A percentile compares a stretch with the other conserved stretches of the same genome.
These are phyloP conservation scores for Globisporangium nagaii DNA, from an alignment of 352 stramenopile species.

Conservation along the genomic window DNA sequence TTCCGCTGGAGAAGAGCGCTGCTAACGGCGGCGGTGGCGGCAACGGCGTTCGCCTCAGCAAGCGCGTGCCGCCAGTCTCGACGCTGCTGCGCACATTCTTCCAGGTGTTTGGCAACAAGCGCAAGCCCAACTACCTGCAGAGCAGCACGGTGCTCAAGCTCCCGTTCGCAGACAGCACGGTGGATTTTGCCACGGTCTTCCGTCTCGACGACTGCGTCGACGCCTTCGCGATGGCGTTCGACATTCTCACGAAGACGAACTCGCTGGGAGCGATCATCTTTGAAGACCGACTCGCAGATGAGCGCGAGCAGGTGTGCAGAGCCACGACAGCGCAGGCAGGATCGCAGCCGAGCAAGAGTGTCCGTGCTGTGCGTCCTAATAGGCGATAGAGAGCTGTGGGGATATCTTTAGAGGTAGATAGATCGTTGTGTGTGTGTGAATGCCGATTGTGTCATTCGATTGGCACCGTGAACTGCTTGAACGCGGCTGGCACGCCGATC, in stretches of 20 bases:
- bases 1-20: constrained; percentile 21
- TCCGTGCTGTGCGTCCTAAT: neutral
- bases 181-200: constrained; percentile 63
- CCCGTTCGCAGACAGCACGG: constrained; percentile 23
- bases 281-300: constrained; percentile 33
- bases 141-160: constrained; percentile 43
- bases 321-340: neutral
- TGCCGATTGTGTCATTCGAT: neutral
- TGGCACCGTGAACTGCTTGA: constrained; percentile 40
- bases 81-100: constrained; percentile 52
- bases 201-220: constrained; percentile 61
- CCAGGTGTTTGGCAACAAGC: constrained; percentile 59
- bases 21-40: neutral
- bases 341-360: neutral
- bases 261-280: constrained; percentile 59
- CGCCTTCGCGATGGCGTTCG: constrained; percentile 60
- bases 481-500: constrained; percentile 26
- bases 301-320: constrained; percentile 30
- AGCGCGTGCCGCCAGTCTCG: constrained; percentile 10
- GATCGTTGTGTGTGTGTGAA: neutral
- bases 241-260: constrained; percentile 41
- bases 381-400: too few relatives aligned
- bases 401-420: neutral
- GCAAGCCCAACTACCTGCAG: constrained; percentile 41
- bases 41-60: constrained; percentile 1